Evolutionary conservation across 805 yeast species (phyloP), one percentile per base, ranked within the genome.

Genomic region (Nakazawaea wickerhamii): DNA sequence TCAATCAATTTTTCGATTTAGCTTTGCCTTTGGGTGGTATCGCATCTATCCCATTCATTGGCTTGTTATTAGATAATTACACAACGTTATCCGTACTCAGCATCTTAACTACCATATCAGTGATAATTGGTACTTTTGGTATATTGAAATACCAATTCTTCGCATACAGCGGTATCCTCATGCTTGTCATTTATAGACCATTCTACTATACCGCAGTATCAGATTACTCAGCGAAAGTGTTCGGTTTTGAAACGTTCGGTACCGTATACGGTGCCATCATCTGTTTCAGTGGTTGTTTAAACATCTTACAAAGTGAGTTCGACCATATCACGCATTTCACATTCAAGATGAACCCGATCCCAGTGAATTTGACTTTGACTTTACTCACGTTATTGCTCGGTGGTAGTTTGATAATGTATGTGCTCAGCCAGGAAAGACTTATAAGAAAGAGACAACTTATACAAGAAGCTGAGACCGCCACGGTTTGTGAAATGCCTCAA

Each of bases 201-300:
- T 85, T 90, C 56, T 89, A 85, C 57, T 91, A 90, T 62, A 90
- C 98, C 1, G 86, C 95, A 1, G 87, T 89, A 5, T 84, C 95
- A 1, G 97, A 91, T 61, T 88, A 81, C 59, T 77, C 89, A 54
- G 95, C 95, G 22, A 90, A 90, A 58, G 91, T 90, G 25, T 90
- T 91, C 65, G 98, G 98, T 0, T 89, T 84, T 61, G 81, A 79
- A 43, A 88, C 95, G 1, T 90, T 91, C 63, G 97, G 97, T 28
- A 84, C 89, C 1, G 81, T 91, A 5, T 91, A 91, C 57, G 98
- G 98, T 1, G 64, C 90, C 15, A 71, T 89, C 54, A 87, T 89
- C 55, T 81, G 89, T 45, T 67, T 84, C 46, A 78, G 95, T 13
- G 97, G 97, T 4, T 47, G 83, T n/a, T 76, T 82, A 60, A 90